These are phyloP conservation scores for Capniomyces stellatus DNA, from an alignment of 371 early-diverging fungal genomes.

Conservation along the genomic window DNA sequence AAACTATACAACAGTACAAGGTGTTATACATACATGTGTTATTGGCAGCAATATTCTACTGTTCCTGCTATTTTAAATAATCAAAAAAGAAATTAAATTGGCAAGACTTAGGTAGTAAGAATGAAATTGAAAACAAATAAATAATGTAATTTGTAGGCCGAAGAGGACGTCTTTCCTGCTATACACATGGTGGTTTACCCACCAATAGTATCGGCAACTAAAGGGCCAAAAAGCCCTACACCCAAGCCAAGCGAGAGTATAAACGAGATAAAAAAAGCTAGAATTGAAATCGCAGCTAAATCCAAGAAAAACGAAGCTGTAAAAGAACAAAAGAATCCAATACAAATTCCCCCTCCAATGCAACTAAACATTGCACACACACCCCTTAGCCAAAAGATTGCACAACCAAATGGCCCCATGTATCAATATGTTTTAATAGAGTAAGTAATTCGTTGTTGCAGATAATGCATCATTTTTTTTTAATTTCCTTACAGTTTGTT, in stretches of 20 bases:
- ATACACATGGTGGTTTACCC: slow-evolving; percentile 2
- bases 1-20: background rate
- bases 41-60: background rate
- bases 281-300: background rate
- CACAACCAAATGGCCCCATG: background rate
- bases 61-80: no score
- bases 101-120: background rate
- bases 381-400: background rate
- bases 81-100: background rate
- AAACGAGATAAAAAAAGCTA: background rate
- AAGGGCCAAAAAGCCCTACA: background rate
- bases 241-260: background rate
- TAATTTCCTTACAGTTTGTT: background rate
- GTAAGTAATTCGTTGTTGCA: background rate
- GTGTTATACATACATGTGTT: background rate
- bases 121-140: background rate
- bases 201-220: background rate
- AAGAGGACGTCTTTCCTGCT: background rate
- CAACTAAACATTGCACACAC: background rate
- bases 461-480: no score
- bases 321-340: background rate
- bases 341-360: background rate
- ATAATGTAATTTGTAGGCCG: background rate
- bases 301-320: background rate
- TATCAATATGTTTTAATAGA: background rate